A percentile compares a stretch with the other conserved stretches of the same genome.
These are phyloP conservation scores for Hortaea sp. DNA, from an alignment of 2,329 filamentous ascomycete species.

Conservation along the genomic window DNA sequence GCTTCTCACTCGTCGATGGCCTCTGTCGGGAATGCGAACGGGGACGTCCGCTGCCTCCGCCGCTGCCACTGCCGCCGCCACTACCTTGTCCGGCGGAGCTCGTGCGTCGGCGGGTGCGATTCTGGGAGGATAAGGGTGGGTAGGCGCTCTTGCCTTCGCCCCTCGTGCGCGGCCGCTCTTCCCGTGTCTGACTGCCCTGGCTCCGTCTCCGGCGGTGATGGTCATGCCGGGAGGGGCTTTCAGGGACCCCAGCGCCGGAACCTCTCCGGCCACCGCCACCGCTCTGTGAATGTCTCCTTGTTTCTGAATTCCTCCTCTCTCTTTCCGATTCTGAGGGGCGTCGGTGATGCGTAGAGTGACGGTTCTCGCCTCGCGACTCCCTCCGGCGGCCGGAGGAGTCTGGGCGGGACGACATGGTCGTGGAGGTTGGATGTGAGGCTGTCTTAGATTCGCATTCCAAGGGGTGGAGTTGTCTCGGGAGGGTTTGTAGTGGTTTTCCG, in stretches of 20 bases:
- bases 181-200: not conserved
- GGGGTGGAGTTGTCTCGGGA: not conserved
- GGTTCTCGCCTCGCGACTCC: slow-evolving; percentile 1
- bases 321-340: slow-evolving; percentile 1
- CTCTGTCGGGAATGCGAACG: slow-evolving; percentile 8
- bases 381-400: slow-evolving; percentile 44
- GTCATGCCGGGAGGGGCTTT: slow-evolving; percentile 1
- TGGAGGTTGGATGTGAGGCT: too few relatives aligned
- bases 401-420: slow-evolving; percentile 39
- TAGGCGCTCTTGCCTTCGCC: not conserved
- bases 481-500: not conserved
- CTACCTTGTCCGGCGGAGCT: slow-evolving; percentile 10
- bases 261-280: not conserved
- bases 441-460: slow-evolving; percentile 1
- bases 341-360: not conserved
- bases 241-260: slow-evolving; percentile 1
- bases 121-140: not conserved
- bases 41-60: not conserved
- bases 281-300: slow-evolving; percentile 4
- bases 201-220: slow-evolving; percentile 3
- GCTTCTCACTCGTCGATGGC: not conserved
- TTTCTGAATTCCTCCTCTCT: not conserved
- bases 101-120: slow-evolving; percentile 9
- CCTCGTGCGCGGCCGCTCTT: not conserved
- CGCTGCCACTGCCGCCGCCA: too few relatives aligned